A percentile compares a stretch with the other conserved stretches of the same genome.
phyloP scores from a whole-genome alignment of 306 rosid genomes.

The Lablab purpureus region DNA sequence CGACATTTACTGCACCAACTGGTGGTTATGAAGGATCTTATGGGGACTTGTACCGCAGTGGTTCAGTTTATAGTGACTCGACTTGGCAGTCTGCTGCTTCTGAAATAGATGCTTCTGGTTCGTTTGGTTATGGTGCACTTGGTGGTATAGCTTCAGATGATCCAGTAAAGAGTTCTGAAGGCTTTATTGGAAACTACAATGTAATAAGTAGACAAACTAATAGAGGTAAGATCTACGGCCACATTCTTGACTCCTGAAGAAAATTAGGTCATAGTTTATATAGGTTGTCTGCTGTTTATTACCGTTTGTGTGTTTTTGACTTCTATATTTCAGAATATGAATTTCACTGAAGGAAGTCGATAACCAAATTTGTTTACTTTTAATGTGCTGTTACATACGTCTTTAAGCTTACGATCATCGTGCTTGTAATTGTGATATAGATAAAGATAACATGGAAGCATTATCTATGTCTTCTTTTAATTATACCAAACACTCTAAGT shows the following conservation, averaged over 20 bases:
- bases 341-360: conserved; percentile 8
- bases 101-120: conserved; percentile 74
- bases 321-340: conserved; percentile 7
- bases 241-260: conserved; percentile 26
- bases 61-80: conserved; percentile 69
- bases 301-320: conserved; percentile 19
- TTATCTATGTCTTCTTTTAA: conserved; percentile 16
- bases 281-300: conserved; percentile 7
- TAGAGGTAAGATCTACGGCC: conserved; percentile 72
- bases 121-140: conserved; percentile 74
- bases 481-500: conserved; percentile 34
- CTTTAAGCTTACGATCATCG: conserved; percentile 20
- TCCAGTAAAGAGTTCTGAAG: conserved; percentile 69
- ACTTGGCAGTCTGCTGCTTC: conserved; percentile 82
- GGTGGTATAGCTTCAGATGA: conserved; percentile 72
- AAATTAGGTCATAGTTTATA: conserved; percentile 12
- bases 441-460: conserved; percentile 35
- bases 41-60: conserved; percentile 65
- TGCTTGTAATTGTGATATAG: conserved; percentile 21
- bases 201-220: conserved; percentile 81
- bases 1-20: conserved; percentile 61
- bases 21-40: conserved; percentile 78
- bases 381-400: not conserved
- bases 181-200: conserved; percentile 74
- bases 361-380: conserved; percentile 5